Evolutionary conservation across 2,329 filamentous ascomycete species (phyloP), one percentile per base, ranked within the genome.

Genomic region (Scedosporium apiospermum): DNA sequence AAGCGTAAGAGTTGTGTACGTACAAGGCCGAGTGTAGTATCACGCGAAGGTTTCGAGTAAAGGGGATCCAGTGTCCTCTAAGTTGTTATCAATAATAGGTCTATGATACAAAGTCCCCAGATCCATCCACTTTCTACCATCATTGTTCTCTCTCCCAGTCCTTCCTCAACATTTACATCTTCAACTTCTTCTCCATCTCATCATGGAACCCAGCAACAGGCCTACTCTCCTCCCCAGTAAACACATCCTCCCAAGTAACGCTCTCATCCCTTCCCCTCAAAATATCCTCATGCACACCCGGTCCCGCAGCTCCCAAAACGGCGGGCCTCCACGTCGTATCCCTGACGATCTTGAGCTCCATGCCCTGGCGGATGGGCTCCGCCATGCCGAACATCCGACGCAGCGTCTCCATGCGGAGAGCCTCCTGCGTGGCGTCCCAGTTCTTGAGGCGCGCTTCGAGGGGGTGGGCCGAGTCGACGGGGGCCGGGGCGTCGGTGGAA

Each of bases 211-310:
- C 85, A 26, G 88, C 84, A 51, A 85, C 79, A 65, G 84, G 82
- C 69, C 87, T 83, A 73, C 85, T 82, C 75, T 93, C 91, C 68
- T 90, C 88, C 64, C 91, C 91, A 21, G 83, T 85, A 73, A 88
- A 98, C 21, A 99, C 86, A 79, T 98, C 95, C 82, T 99, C 95
- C 95, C 95, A 99, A 7, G 82, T 85, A 68, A 96, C 80, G 70
- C 84, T 88, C 30, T 83, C 78, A 73, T 98, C 95, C 71, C 87
- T 80, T 3, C 92, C 93, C 65, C 82, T 83, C 71, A 99, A 78
- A 66, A 99, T 91, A 74, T 98, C 93, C 79, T 91, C 90, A 77
- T 97, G 93, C 60, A 98, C 81, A 71, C 86, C 86, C 10, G 84
- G 82, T 44, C 87, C 85, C 55, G 85, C 82, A 10, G 58, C 42